Evolutionary conservation across 129 eudicot species (phyloP), one percentile per base, ranked within the genome.

Genomic region (Apium graveolens): DNA sequence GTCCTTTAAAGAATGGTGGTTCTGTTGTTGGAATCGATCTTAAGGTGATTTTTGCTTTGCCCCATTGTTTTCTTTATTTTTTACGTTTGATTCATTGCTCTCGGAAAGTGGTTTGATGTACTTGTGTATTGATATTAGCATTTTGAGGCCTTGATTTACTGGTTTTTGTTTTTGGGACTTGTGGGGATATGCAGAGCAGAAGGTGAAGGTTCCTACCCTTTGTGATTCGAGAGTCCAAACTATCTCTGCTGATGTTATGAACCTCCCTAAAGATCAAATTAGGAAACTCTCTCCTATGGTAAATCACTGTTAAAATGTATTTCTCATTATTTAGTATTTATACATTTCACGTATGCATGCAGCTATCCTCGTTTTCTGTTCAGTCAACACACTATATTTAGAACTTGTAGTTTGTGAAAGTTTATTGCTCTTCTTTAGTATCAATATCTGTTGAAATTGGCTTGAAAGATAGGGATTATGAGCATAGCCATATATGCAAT

Each of bases 221-320:
- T 93, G 98, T 77, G 98, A 93, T 88, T 83, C 87, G 31, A 89
- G 98, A 85, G 98, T 93, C 49, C 85, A 88, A 81, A 93, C 98
- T 73, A 77, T 94, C 53, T 85, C 86, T 84, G 98, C 89, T 66
- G 97, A 94, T 88, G 96, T 87, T 80, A 81, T 94, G 91, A 90
- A 81, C 83, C 83, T 91, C 45, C 84, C 91, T 32, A 91, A 81
- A 75, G 62, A 87, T 49, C 88, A 91, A 76, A 65, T 94, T 31
- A 80, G 76, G 76, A 85, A 87, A 49, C 92, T 94, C 51, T 94
- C 97, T 38, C 97, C 96, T 82, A 79, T 90, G 98, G 98, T 94
- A 86, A 80, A 45, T 5, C 37, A 74, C 41, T 43, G 18, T 34
- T 51, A 10, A 24, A 20, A 35, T 48, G 4, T 31, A 74, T 44